Evolutionary conservation across 805 yeast genomes (phyloP).

Genomic region (Saturnispora besseyi): DNA sequence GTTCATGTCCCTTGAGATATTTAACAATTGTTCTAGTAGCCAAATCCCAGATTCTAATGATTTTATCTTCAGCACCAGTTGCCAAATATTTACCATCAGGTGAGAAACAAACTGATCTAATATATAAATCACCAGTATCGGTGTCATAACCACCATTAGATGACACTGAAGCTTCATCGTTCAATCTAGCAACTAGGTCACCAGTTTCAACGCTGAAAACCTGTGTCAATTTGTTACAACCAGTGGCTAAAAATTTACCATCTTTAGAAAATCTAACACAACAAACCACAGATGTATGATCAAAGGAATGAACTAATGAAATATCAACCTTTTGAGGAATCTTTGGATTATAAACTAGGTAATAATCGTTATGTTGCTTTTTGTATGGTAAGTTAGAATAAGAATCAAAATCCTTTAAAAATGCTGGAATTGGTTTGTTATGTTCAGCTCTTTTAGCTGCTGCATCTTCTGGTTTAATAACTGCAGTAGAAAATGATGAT

Average conservation of each 20-base stretch:
- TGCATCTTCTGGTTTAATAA: conserved; percentile 24
- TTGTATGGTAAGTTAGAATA: conserved; percentile 67
- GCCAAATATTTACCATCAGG: conserved; percentile 93
- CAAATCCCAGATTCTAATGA: conserved; percentile 94
- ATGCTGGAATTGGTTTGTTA: conserved; percentile 73
- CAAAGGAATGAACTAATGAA: conserved; percentile 80
- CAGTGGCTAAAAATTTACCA: conserved; percentile 91
- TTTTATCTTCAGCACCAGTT: conserved; percentile 86
- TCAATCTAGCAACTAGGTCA: conserved; percentile 73
- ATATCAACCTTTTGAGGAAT: conserved; percentile 71
- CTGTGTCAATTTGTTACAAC: conserved; percentile 93
- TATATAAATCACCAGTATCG: conserved; percentile 76
- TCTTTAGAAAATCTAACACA: conserved; percentile 89
- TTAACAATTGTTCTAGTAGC: conserved; percentile 75
- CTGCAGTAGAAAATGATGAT: not conserved
- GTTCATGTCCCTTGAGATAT: conserved; percentile 89
- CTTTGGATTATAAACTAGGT: conserved; percentile 84
- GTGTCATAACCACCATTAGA: conserved; percentile 41
- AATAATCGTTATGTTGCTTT: conserved; percentile 78
- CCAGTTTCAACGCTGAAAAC: conserved; percentile 91
- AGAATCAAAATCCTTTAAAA: conserved; percentile 71
- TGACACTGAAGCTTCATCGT: conserved; percentile 60
- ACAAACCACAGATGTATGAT: conserved; percentile 92
- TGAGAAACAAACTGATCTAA: conserved; percentile 91
- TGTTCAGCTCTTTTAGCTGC: conserved; percentile 40